Evolutionary conservation across 1,284 basidiomycete species (phyloP), one percentile per base, ranked within the genome.

Genomic region (Athelia sp.): DNA sequence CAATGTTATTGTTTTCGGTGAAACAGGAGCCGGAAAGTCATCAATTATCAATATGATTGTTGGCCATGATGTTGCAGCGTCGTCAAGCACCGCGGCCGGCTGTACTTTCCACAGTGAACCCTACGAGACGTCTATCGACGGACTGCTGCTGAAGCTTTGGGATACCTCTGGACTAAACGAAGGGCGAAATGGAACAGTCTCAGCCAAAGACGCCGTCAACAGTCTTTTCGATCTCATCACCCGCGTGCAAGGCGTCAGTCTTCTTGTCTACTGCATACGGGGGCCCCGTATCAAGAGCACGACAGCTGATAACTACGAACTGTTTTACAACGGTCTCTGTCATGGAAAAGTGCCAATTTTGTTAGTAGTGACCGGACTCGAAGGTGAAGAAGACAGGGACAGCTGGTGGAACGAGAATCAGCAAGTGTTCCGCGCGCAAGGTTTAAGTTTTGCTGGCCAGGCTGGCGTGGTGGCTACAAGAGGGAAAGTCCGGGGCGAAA

Each of bases 391-490:
- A 9, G n/a, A n/a, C 9, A 40, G 15, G 15, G 36, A 40, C n/a
- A n/a, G n/a, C 9, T 40, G 36, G 36, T 40, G 36, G 36, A 9
- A n/a, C 15, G 19, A 17, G 8, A 40, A 40, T 21, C 4, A 40
- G n/a, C 8, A n/a, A 17, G 36, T 40, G n/a, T 40, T 55, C 15
- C 11, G 48, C 31, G 34, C 2, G 19, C 22, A 11, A 22, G 11
- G 11, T 2, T 36, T 47, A 50, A 36, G 19, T 9, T 65, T 66
- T 17, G 32, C 53, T 14, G 62, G 49, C 10, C 60, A 66, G 13
- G 62, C 52, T 4, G 67, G 62, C 43, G 43, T 67, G 17, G 67
- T 64, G 14, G 65, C 62, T 10, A 44, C 13, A 8, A 31, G 31
- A 40, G 45, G 52, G 23, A 51, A 46, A n/a, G 10, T 22, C 21